phyloP scores from a whole-genome alignment of 768 basidiomycete species.

The Rhodotorula kratochvilovae region DNA sequence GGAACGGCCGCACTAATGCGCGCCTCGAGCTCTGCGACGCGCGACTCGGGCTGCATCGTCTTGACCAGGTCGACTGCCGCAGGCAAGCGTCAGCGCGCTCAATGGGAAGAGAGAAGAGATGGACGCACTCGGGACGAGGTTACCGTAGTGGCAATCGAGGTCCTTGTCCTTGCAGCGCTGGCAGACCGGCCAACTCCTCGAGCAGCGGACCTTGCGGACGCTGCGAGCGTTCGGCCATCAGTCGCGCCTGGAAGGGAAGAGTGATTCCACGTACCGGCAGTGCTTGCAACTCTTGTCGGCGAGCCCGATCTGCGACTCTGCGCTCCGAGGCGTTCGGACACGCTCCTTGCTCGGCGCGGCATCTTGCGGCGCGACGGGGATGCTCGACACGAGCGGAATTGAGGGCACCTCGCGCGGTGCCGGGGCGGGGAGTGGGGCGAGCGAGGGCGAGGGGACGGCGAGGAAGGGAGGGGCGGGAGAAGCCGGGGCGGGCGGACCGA shows the following conservation, averaged over 20 bases:
- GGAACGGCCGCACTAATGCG: background rate
- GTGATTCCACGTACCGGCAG: constrained; percentile 11
- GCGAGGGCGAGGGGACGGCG: too few species aligned
- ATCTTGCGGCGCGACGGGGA: too few species aligned
- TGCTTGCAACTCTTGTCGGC: constrained; percentile 26
- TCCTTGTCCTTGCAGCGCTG: constrained; percentile 1
- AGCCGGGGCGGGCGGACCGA: too few species aligned
- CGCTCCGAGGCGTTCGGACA: too few species aligned
- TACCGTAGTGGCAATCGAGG: constrained; percentile 17
- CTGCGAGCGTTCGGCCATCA: background rate
- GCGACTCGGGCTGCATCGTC: background rate
- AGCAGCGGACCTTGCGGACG: constrained; percentile 24
- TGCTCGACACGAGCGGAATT: too few species aligned
- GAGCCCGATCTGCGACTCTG: too few species aligned
- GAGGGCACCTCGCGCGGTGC: too few species aligned
- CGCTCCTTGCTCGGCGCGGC: too few species aligned
- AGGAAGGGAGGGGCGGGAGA: too few species aligned
- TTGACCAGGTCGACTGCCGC: constrained; percentile 19
- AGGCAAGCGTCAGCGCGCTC: too few species aligned
- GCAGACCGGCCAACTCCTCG: constrained; percentile 14
- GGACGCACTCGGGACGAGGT: constrained; percentile 15
- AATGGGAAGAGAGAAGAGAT: background rate
- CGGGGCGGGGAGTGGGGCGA: too few species aligned
- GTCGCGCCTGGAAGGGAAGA: background rate
- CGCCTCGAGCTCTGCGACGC: constrained; percentile 5